A percentile compares a stretch with the other conserved stretches of the same genome.
These are phyloP conservation scores for Apiospora pterosperma DNA, from an alignment of 2,329 filamentous ascomycete genomes.

Conservation along the genomic window DNA sequence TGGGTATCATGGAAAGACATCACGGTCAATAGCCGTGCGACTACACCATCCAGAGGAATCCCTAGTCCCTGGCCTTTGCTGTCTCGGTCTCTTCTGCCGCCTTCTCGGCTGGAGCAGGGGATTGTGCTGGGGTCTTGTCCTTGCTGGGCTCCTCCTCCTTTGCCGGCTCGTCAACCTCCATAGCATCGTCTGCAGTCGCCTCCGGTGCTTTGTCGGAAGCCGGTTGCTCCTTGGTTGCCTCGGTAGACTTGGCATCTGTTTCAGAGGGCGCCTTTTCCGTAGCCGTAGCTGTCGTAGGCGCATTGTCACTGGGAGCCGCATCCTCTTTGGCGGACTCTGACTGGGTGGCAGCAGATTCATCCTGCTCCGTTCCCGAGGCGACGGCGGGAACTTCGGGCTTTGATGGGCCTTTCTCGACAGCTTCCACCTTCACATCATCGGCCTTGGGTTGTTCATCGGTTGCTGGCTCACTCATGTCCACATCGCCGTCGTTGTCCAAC, in stretches of 20 bases:
- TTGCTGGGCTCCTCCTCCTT: slow-evolving; percentile 8
- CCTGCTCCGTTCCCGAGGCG: background rate
- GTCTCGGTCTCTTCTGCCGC: background rate
- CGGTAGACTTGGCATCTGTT: slow-evolving; percentile 1
- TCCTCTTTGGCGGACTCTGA: background rate
- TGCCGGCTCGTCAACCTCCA: slow-evolving; percentile 4
- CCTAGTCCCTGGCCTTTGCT: background rate
- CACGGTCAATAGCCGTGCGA: background rate
- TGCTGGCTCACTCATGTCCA: slow-evolving; percentile 45
- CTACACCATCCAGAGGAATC: background rate
- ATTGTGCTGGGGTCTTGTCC: slow-evolving; percentile 4
- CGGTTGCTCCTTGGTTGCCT: background rate
- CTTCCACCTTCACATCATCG: slow-evolving; percentile 36
- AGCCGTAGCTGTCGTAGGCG: background rate
- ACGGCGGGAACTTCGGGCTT: background rate
- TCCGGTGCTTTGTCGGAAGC: background rate
- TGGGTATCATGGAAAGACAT: slow-evolving; percentile 1
- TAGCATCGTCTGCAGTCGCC: background rate
- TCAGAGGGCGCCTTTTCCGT: slow-evolving; percentile 4
- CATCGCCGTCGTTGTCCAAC: slow-evolving; percentile 46
- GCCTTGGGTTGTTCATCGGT: slow-evolving; percentile 23
- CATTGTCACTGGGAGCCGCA: background rate
- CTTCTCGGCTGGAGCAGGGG: background rate
- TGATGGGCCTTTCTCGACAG: background rate
- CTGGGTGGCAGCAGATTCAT: background rate